Evolutionary conservation across 2,329 filamentous ascomycete genomes (phyloP), one percentile per base, ranked within the genome.

Genomic region (Verruconis gallopava): DNA sequence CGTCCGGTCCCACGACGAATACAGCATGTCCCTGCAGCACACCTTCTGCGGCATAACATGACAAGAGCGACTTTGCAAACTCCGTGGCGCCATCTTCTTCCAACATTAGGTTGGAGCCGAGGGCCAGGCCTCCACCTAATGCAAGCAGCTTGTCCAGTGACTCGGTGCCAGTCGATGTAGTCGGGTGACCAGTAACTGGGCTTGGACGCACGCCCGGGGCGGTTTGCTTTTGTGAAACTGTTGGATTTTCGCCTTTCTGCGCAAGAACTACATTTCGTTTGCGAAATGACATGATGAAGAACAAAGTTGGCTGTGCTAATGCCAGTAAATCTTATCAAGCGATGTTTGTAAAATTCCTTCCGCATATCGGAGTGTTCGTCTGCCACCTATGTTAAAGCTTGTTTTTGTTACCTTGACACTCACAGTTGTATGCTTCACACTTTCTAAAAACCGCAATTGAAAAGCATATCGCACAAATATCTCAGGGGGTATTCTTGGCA

Each of bases 71-170:
- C 2, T 88, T 85, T 0, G 84, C 79, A 64, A 93, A 98, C 58
- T 98, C 91, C 0, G 91, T 98, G 1, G 89, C 94, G 0, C 89
- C 89, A 44, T 78, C 81, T 54, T 98, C 91, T 55, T 89, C 84
- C 21, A 95, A 66, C 4, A 98, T 63, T 1, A 96, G 56, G 1
- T 79, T 83, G 14, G 76, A 85, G 0, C 91, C 91, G 4, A 96
- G 68, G 0, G 84, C 77, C 3, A 96, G 67, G 0, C 91, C 91
- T 3, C 79, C 75, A 63, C 96, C 89, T 0, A 89, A 86, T 32
- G 85, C 85, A 1, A 98, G 68, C 14, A 94, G 69, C 45, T 76
- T 75, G 55, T 98, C 91, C 32, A 98, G 67, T 14, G 86, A 93
- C 3, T 77, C 71, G 1, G 85, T 89, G 17, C 91, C 91, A 0